Evolutionary conservation across 2,329 filamentous ascomycete genomes (phyloP).

Genomic region (Calonectria pauciramosa): DNA sequence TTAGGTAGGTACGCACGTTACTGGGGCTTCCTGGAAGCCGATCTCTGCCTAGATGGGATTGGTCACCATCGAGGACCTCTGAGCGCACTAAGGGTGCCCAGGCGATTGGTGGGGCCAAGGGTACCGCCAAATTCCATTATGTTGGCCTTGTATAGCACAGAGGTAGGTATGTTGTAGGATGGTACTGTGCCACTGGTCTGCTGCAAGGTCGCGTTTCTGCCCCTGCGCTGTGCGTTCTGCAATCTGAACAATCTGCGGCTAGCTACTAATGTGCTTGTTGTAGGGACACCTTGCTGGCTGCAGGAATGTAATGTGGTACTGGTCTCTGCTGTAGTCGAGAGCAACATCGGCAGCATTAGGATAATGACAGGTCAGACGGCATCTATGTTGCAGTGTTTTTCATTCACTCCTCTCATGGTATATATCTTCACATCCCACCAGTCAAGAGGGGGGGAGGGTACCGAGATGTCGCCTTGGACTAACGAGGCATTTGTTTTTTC

Average conservation of each 20-base stretch:
- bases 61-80: background rate
- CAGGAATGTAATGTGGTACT: background rate
- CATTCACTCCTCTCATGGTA: background rate
- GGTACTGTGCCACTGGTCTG: background rate
- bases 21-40: constrained; percentile 16
- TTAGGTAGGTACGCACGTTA: background rate
- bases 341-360: background rate
- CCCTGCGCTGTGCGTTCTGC: constrained; percentile 9
- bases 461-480: background rate
- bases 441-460: background rate
- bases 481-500: background rate
- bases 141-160: background rate
- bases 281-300: background rate
- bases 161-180: background rate
- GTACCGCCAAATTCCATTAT: background rate
- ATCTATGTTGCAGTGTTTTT: background rate
- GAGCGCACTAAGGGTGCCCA: background rate
- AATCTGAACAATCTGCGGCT: constrained; percentile 3
- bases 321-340: background rate
- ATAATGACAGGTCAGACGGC: background rate
- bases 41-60: constrained; percentile 37
- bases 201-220: background rate
- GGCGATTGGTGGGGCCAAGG: background rate
- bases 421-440: background rate
- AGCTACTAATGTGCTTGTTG: background rate